A percentile compares a stretch with the other conserved stretches of the same genome.
These are phyloP conservation scores for Millerozyma acaciae DNA, from an alignment of 805 yeast species.

Conservation along the genomic window DNA sequence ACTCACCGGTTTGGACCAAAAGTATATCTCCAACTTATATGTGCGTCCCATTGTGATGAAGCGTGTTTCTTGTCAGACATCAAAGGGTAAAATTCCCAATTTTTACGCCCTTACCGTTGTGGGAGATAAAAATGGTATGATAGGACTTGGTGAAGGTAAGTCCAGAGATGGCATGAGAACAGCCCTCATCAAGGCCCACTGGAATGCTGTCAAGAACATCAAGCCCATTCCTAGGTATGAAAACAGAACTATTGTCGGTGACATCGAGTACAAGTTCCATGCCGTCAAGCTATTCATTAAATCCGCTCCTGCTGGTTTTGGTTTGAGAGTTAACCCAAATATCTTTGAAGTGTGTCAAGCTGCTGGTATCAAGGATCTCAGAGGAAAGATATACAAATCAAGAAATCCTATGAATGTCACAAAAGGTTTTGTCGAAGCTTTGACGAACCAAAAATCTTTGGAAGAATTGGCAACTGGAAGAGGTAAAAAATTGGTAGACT, in stretches of 20 bases:
- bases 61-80: conserved; percentile 85
- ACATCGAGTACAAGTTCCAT: conserved; percentile 77
- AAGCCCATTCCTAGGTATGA: conserved; percentile 81
- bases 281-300: conserved; percentile 79
- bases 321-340: conserved; percentile 85
- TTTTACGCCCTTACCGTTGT: conserved; percentile 83
- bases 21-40: conserved; percentile 56
- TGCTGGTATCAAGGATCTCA: conserved; percentile 90
- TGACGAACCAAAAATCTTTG: conserved; percentile 71
- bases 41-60: conserved; percentile 70
- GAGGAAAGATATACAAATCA: conserved; percentile 88
- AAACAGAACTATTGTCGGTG: conserved; percentile 85
- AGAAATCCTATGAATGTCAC: conserved; percentile 94
- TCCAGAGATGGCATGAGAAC: conserved; percentile 71
- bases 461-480: conserved; percentile 87
- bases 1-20: conserved; percentile 63
- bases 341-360: conserved; percentile 88
- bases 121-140: conserved; percentile 90
- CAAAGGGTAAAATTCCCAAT: conserved; percentile 83
- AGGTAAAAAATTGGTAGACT: conserved; percentile 93
- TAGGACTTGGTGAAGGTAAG: conserved; percentile 94
- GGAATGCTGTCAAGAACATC: conserved; percentile 90
- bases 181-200: conserved; percentile 80
- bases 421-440: conserved; percentile 84
- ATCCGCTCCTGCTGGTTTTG: conserved; percentile 90